A percentile compares a stretch with the other conserved stretches of the same genome.
Conservation (phyloP, 2,329 filamentous ascomycete genomes). For the Helotiales sp. region DNA sequence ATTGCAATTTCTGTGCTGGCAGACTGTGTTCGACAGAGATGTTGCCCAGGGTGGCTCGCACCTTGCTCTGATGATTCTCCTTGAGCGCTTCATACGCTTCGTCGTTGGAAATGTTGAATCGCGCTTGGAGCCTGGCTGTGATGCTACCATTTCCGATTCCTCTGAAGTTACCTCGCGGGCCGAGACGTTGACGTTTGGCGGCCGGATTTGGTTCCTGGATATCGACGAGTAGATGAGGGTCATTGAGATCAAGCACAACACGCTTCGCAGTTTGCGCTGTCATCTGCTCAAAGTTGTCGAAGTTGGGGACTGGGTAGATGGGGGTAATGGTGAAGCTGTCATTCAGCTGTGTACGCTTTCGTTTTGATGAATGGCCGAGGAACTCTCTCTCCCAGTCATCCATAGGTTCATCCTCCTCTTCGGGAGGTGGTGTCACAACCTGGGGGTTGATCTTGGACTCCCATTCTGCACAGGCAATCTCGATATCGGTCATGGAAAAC, state of each 20-base stretch:
- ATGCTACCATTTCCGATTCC: constrained; percentile 69
- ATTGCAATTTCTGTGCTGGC: constrained; percentile 87
- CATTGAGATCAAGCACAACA: constrained; percentile 82
- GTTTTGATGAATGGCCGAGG: constrained; percentile 55
- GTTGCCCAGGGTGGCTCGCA: constrained; percentile 87
- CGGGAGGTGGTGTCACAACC: constrained; percentile 23
- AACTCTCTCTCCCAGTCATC: constrained; percentile 67
- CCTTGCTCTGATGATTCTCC: constrained; percentile 95
- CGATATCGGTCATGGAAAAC: constrained; percentile 76
- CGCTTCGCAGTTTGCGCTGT: constrained; percentile 74
- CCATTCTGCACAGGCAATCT: constrained; percentile 87
- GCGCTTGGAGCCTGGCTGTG: constrained; percentile 70
- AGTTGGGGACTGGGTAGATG: constrained; percentile 64
- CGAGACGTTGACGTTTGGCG: constrained; percentile 52
- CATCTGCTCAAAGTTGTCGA: constrained; percentile 77
- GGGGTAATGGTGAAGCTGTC: constrained; percentile 59
- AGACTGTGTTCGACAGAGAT: constrained; percentile 93
- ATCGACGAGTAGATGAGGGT: constrained; percentile 83
- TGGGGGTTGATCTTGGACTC: constrained; percentile 57
- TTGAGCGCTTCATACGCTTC: constrained; percentile 94
- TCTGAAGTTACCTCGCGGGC: constrained; percentile 51
- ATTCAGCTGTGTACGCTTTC: constrained; percentile 64
- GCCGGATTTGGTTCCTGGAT: constrained; percentile 65
- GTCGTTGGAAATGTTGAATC: constrained; percentile 97
- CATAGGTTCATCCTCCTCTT: constrained; percentile 46